Percentiles rank a stretch among this genome's conserved stretches.
These are phyloP conservation scores for Gremmenia infestans DNA, from an alignment of 2,329 filamentous ascomycete genomes.

Conservation along the genomic window DNA sequence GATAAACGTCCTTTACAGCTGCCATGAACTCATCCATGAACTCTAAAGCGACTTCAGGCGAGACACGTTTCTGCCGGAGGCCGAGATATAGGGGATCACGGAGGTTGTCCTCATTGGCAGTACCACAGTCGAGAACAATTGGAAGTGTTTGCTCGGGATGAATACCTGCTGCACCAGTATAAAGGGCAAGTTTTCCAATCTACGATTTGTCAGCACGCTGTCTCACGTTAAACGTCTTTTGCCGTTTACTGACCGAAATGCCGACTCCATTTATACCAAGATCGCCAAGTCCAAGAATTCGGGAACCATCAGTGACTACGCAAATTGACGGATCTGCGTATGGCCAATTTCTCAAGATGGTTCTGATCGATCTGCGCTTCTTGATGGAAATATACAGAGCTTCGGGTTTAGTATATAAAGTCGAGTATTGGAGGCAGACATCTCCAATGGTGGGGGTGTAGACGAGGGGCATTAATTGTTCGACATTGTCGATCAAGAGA, in stretches of 20 bases:
- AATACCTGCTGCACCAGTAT: slow-evolving; percentile 93
- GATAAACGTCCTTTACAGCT: slow-evolving; percentile 70
- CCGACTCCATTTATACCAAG: slow-evolving; percentile 96
- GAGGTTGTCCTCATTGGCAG: slow-evolving; percentile 61
- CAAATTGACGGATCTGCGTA: slow-evolving; percentile 88
- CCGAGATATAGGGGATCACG: slow-evolving; percentile 81
- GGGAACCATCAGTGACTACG: slow-evolving; percentile 92
- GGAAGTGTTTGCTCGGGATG: slow-evolving; percentile 78
- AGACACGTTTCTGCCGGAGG: slow-evolving; percentile 75
- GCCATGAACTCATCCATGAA: slow-evolving; percentile 98
- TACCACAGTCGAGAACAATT: slow-evolving; percentile 63
- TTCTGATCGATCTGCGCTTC: slow-evolving; percentile 83
- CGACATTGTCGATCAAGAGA: slow-evolving; percentile 69
- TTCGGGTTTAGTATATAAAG: slow-evolving; percentile 91
- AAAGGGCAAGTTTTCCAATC: slow-evolving; percentile 91
- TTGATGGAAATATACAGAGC: slow-evolving; percentile 94
- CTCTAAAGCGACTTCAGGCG: slow-evolving; percentile 72
- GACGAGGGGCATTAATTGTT: slow-evolving; percentile 77
- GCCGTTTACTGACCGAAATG: slow-evolving; percentile 66
- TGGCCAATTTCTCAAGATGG: slow-evolving; percentile 91
- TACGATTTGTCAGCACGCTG: slow-evolving; percentile 28
- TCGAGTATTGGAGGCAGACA: slow-evolving; percentile 93
- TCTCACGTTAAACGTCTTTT: not conserved
- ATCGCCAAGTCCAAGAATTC: slow-evolving; percentile 88
- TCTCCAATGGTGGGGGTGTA: slow-evolving; percentile 92